These are phyloP conservation scores for Tremella yokohamensis DNA, from an alignment of 768 basidiomycete species.

Conservation along the genomic window DNA sequence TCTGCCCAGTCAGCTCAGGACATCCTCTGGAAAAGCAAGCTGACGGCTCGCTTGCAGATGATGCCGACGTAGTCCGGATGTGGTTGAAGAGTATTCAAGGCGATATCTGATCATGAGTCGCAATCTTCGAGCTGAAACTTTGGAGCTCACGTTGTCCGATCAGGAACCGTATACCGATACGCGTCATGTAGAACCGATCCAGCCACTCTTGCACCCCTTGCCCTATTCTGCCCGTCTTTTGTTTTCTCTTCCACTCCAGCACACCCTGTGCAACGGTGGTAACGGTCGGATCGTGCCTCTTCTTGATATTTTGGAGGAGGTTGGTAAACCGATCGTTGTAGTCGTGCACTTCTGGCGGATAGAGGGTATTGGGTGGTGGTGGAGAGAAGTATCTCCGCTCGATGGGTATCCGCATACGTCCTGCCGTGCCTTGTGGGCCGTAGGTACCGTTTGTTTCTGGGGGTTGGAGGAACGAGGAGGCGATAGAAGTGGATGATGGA, in stretches of 20 bases:
- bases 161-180: slow-evolving; percentile 76
- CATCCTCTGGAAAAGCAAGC: slow-evolving; percentile 47
- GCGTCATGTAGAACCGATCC: slow-evolving; percentile 93
- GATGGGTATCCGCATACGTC: slow-evolving; percentile 67
- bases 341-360: slow-evolving; percentile 90
- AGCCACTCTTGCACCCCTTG: slow-evolving; percentile 89
- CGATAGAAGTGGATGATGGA: neutral
- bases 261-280: slow-evolving; percentile 91
- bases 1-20: slow-evolving; percentile 54
- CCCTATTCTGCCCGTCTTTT: slow-evolving; percentile 56
- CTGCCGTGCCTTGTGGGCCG: slow-evolving; percentile 14
- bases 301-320: slow-evolving; percentile 80
- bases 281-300: slow-evolving; percentile 92
- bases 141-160: slow-evolving; percentile 80
- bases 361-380: slow-evolving; percentile 61
- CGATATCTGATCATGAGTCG: slow-evolving; percentile 64
- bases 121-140: neutral
- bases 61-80: slow-evolving; percentile 93
- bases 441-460: slow-evolving; percentile 9
- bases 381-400: slow-evolving; percentile 88
- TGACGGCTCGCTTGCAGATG: slow-evolving; percentile 84
- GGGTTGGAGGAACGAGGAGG: neutral
- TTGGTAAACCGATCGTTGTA: slow-evolving; percentile 91
- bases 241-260: slow-evolving; percentile 84
- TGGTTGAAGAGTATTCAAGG: slow-evolving; percentile 83